Conservation (phyloP, 257 asterid species). For the Verbascum thapsus region DNA sequence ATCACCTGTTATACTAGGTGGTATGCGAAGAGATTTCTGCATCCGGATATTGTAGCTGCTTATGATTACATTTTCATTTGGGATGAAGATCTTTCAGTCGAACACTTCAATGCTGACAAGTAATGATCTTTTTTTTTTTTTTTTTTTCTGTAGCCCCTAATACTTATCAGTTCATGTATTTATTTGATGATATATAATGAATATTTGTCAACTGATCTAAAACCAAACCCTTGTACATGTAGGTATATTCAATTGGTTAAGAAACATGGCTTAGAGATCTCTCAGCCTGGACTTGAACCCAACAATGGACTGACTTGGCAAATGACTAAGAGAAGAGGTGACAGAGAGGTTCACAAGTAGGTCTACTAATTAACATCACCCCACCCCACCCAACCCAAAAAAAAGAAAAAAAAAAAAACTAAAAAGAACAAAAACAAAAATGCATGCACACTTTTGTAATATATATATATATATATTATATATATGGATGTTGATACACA, state of each 20-base stretch:
- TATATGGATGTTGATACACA: slow-evolving; percentile 39
- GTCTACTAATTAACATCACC: slow-evolving; percentile 27
- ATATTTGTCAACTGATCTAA: no score
- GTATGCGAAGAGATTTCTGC: slow-evolving; percentile 98
- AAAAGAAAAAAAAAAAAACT: no score
- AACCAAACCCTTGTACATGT: slow-evolving; percentile 28
- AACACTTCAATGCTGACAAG: slow-evolving; percentile 90
- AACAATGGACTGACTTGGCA: slow-evolving; percentile 99
- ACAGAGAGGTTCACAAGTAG: slow-evolving; percentile 96
- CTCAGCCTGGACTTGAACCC: slow-evolving; percentile 99
- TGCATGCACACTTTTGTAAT: slow-evolving; percentile 9
- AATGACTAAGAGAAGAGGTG: slow-evolving; percentile 98
- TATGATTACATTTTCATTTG: slow-evolving; percentile 96
- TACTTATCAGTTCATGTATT: slow-evolving; percentile 18
- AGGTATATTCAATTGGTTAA: slow-evolving; percentile 87
- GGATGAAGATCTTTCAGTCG: slow-evolving; percentile 99
- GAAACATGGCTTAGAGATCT: slow-evolving; percentile 90
- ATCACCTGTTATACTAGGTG: slow-evolving; percentile 59
- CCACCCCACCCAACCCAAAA: not conserved
- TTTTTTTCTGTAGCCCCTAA: slow-evolving; percentile 6
- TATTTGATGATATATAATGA: slow-evolving; percentile 20
- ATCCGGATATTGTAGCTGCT: slow-evolving; percentile 94
- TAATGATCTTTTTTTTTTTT: slow-evolving; percentile 25
- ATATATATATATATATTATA: slow-evolving; percentile 24
- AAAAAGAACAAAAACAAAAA: no score